Evolutionary conservation across 1,284 basidiomycete species (phyloP).

Genomic region (Tylopilus orsonianus): DNA sequence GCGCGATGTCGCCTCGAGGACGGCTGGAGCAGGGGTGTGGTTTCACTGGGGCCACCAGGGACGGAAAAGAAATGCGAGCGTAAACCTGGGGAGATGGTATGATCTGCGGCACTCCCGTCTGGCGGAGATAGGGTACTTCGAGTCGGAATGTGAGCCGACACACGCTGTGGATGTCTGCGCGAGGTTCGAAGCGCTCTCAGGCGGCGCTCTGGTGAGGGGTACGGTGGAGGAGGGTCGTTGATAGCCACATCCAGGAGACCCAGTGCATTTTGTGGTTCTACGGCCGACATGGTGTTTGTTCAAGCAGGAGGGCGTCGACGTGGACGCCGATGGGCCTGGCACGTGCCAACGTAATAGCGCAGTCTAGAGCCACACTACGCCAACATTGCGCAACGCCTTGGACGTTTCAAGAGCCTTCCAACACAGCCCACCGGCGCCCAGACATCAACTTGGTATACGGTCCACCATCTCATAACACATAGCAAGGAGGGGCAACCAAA

Average conservation of each 20-base stretch:
- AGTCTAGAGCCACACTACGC: too few relatives aligned
- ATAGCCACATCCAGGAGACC: slow-evolving; percentile 20
- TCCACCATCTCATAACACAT: too few relatives aligned
- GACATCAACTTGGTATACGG: too few relatives aligned
- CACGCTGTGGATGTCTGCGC: slow-evolving; percentile 36
- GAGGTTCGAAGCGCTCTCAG: slow-evolving; percentile 34
- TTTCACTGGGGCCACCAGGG: slow-evolving; percentile 36
- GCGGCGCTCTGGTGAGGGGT: slow-evolving; percentile 56
- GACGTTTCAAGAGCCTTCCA: neutral
- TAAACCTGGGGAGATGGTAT: slow-evolving; percentile 8
- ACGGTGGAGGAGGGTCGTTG: slow-evolving; percentile 65
- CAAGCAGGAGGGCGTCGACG: neutral
- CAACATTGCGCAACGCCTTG: too few relatives aligned
- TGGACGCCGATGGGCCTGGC: too few relatives aligned
- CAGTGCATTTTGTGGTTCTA: slow-evolving; percentile 15
- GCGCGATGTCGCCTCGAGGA: slow-evolving; percentile 44
- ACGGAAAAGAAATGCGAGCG: slow-evolving; percentile 14
- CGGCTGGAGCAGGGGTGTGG: slow-evolving; percentile 41
- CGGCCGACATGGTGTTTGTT: slow-evolving; percentile 11
- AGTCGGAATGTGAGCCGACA: slow-evolving; percentile 22
- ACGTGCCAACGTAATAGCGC: slow-evolving; percentile 2
- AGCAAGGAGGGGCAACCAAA: too few relatives aligned
- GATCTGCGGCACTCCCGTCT: slow-evolving; percentile 34
- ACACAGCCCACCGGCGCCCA: neutral
- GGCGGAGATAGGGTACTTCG: slow-evolving; percentile 36